phyloP scores from a whole-genome alignment of 805 yeast genomes.

The Spathaspora passalidarum region DNA sequence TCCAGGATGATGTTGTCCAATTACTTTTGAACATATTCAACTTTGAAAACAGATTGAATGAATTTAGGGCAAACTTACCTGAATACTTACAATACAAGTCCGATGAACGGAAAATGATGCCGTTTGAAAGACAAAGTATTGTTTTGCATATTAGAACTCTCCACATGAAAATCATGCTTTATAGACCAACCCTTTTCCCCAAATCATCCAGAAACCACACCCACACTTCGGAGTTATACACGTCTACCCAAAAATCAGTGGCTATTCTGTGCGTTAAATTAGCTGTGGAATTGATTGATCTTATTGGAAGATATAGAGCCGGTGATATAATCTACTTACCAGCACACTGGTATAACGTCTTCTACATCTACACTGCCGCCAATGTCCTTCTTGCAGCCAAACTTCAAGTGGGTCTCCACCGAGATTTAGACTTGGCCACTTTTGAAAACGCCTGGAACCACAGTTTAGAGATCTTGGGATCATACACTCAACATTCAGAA shows the following conservation, averaged over 20 bases:
- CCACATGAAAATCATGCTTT: conserved; percentile 12
- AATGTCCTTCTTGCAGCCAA: conserved; percentile 19
- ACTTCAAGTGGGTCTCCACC: conserved; percentile 15
- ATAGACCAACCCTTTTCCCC: conserved; percentile 10
- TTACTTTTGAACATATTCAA: conserved; percentile 9
- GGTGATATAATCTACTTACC: conserved; percentile 13
- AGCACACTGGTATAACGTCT: conserved; percentile 19
- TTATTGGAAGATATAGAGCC: conserved; percentile 9
- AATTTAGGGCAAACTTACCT: conserved; percentile 9
- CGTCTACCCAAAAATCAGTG: conserved; percentile 7
- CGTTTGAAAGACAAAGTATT: conserved; percentile 11
- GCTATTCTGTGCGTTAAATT: conserved; percentile 9
- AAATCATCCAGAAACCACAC: conserved; percentile 3
- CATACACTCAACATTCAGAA: conserved; percentile 10
- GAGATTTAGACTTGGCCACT: conserved; percentile 7
- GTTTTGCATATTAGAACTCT: conserved; percentile 10
- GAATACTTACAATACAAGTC: conserved; percentile 7
- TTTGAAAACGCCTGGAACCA: conserved; percentile 8
- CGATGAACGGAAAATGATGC: conserved; percentile 4
- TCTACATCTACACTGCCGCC: conserved; percentile 18
- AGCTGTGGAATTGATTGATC: conserved; percentile 9
- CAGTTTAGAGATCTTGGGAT: conserved; percentile 8
- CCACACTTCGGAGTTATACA: conserved; percentile 7
- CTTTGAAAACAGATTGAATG: conserved; percentile 8
- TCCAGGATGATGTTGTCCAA: conserved; percentile 5